phyloP scores from a whole-genome alignment of 2,329 filamentous ascomycete species.

The Albifimbria verrucaria region DNA sequence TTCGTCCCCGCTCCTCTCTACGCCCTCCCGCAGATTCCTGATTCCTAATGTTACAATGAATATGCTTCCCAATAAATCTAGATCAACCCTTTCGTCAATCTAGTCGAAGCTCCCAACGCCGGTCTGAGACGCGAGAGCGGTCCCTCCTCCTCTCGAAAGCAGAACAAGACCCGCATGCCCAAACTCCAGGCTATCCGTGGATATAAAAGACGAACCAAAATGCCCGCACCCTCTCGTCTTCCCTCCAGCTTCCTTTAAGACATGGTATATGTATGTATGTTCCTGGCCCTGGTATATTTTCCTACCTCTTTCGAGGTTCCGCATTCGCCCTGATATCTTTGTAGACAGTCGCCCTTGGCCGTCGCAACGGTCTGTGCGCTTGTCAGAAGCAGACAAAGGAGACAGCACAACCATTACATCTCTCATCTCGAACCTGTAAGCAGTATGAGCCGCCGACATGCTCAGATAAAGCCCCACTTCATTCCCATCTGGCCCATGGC shows the following conservation, averaged over 20 bases:
- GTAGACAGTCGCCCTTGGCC: too few relatives aligned
- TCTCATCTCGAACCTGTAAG: conserved; percentile 1
- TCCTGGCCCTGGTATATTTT: background rate
- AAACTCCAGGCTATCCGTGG: conserved; percentile 13
- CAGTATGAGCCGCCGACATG: conserved; percentile 12
- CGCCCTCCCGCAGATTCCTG: background rate
- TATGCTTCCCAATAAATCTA: conserved; percentile 2
- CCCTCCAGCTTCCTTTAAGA: background rate
- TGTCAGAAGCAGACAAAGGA: background rate
- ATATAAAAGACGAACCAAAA: background rate
- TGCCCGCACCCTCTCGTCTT: background rate
- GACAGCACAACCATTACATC: background rate
- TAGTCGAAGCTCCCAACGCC: conserved; percentile 6
- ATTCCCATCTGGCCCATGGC: conserved; percentile 25
- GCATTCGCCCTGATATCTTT: background rate
- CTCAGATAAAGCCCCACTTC: conserved; percentile 31
- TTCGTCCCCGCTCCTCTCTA: background rate
- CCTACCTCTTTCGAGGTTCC: background rate
- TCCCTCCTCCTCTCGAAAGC: background rate
- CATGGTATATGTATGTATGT: conserved; percentile 5
- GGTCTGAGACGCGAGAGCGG: conserved; percentile 1
- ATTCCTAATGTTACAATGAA: conserved; percentile 9
- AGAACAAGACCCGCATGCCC: conserved; percentile 5
- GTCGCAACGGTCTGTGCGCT: background rate
- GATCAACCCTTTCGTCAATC: background rate